Evolutionary conservation across 352 stramenopile genomes (phyloP), one percentile per base, ranked within the genome.

Genomic region (Globisporangium cylindrosporum): DNA sequence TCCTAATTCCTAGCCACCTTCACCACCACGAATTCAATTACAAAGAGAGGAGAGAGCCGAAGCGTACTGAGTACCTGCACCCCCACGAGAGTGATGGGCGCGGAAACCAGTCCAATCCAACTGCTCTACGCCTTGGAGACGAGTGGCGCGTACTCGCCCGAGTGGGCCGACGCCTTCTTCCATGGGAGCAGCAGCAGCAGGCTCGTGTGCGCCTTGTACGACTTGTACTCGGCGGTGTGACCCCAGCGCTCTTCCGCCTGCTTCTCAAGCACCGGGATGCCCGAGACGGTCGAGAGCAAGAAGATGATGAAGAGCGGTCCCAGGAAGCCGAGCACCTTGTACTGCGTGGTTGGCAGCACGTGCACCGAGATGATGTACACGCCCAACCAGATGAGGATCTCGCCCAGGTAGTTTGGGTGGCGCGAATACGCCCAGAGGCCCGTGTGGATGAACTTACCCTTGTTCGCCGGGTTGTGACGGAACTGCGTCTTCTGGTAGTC

Each of bases 401-500:
- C 93, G 25, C 90, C 92, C 34, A 94, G 85, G 76, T 98, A 98
- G 73, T 98, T 98, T 3, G 93, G 93, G 83, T 98, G 93, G 27
- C 92, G 86, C 67, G 79, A 94, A 67, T 93, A 96, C 59, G 71
- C 66, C 91, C 91, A 97, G 3, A 97, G 74, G 0, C 91, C 90
- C 1, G 67, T 73, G 18, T 79, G 78, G 59, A 97, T 97, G 67
- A 96, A 97, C 68, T 87, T 79, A 59, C 75, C 81, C 62, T 93
- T 82, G 67, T 94, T 94, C 61, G 65, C 54, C 46, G 74, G 34
- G 66, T 92, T 76, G 25, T 63, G 74, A 20, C 81, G 82, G 72
- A 96, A 97, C 65, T 79, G 72, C 24, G 76, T 90, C 82, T 97
- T 97, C 73, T 97, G 89, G 38, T 76, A 77, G 73, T 97, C 89